Conservation (phyloP, 768 basidiomycete genomes). For the Phlebiopsis flavidoalba region DNA sequence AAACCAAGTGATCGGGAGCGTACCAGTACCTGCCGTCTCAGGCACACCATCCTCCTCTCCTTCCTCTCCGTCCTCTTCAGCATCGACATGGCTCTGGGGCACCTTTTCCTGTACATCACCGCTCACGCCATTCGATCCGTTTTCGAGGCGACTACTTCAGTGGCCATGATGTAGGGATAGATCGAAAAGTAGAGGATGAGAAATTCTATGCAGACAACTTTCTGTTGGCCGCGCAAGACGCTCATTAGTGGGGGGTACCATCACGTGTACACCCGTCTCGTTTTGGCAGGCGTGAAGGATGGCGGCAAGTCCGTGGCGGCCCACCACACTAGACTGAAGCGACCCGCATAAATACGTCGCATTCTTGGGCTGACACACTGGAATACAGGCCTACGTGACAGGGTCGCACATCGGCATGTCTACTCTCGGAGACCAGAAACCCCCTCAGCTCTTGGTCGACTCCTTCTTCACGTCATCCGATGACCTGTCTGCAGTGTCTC, state of each 20-base stretch:
- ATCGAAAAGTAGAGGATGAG: slow-evolving; percentile 1
- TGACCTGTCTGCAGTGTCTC: slow-evolving; percentile 3
- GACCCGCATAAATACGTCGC: no score
- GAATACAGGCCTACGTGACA: not conserved
- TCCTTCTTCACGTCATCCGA: not conserved
- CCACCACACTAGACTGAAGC: not conserved
- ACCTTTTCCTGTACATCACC: slow-evolving; percentile 17
- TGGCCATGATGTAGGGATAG: slow-evolving; percentile 3
- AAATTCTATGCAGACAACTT: not conserved
- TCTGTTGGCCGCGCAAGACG: not conserved
- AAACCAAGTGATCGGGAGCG: not conserved
- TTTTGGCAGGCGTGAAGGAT: not conserved
- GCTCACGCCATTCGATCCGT: not conserved
- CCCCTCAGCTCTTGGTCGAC: slow-evolving; percentile 15
- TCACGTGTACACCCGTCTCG: not conserved
- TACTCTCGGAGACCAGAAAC: not conserved
- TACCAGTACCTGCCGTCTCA: slow-evolving; percentile 19
- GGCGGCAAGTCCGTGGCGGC: not conserved
- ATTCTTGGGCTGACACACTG: no score
- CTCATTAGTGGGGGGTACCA: not conserved
- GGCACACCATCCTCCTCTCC: slow-evolving; percentile 22
- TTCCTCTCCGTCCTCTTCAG: slow-evolving; percentile 22
- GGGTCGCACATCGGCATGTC: not conserved
- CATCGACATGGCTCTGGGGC: slow-evolving; percentile 17
- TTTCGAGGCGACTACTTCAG: slow-evolving; percentile 10